Conservation (phyloP, 2,329 filamentous ascomycete genomes). For the Amesomyces nigricolor region DNA sequence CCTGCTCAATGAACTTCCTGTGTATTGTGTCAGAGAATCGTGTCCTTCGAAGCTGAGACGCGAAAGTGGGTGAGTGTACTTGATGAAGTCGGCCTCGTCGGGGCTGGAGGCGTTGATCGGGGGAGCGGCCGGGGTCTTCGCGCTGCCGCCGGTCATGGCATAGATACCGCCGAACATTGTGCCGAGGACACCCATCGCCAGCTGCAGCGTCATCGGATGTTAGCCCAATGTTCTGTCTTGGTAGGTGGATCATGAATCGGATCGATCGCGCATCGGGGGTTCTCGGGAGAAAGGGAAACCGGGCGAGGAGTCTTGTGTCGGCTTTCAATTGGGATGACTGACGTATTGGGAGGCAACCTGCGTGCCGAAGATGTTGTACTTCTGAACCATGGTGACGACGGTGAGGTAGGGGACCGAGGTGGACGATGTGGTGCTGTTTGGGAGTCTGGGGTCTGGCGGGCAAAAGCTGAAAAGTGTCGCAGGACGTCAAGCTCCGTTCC, state of each 20-base stretch:
- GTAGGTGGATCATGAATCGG: slow-evolving; percentile 10
- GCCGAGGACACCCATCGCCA: slow-evolving; percentile 52
- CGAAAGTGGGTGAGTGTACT: slow-evolving; percentile 39
- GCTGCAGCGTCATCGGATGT: slow-evolving; percentile 34
- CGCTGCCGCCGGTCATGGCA: slow-evolving; percentile 42
- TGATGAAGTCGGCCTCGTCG: slow-evolving; percentile 61
- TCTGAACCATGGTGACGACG: slow-evolving; percentile 41
- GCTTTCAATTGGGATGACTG: slow-evolving; percentile 30
- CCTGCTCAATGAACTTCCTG: slow-evolving; percentile 45
- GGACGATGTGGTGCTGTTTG: slow-evolving; percentile 28
- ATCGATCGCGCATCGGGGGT: background rate
- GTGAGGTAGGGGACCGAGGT: slow-evolving; percentile 23
- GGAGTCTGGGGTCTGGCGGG: slow-evolving; percentile 17
- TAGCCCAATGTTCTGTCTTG: slow-evolving; percentile 6
- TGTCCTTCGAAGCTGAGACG: slow-evolving; percentile 11
- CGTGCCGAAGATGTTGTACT: slow-evolving; percentile 53
- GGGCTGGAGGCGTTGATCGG: slow-evolving; percentile 58
- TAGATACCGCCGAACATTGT: slow-evolving; percentile 46
- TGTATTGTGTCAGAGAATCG: slow-evolving; percentile 14
- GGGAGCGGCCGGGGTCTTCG: slow-evolving; percentile 41
- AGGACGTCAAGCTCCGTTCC: slow-evolving; percentile 16
- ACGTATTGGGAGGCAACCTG: slow-evolving; percentile 59
- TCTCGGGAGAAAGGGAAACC: slow-evolving; percentile 1
- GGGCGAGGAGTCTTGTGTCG: background rate
- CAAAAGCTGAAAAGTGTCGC: slow-evolving; percentile 24